Base-by-base conservation (phyloP, 2,329 filamentous ascomycete species). In the Incumbomyces lentus region DNA sequence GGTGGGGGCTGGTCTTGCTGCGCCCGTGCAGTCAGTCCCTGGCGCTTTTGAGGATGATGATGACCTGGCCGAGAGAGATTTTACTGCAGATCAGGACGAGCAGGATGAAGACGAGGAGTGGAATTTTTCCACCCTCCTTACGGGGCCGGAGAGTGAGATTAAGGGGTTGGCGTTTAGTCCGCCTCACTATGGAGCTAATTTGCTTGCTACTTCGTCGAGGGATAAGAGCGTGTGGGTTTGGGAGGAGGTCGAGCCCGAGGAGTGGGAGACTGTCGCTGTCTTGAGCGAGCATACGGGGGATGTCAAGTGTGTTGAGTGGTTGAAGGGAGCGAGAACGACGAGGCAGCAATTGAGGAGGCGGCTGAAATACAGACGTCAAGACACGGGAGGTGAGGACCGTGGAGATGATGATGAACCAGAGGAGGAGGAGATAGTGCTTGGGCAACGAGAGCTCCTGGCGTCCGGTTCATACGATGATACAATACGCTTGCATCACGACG, bases 191-290 rank as follows among this genome's bases (percentile, higher is more conserved):
- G 46, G 53, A 22, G 73, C 46, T 75, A 90, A 52, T 74, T 78
- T 87, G 58, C 75, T 98, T 3, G 92, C 92, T 5, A 95, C 89
- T 0, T 95, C 89, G 65, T 85, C 81, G 44, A 77, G 92, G 40
- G 92, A 98, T 64, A 96, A 96, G 69, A 84, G 79, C 13, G 86
- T 96, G 14, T 98, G 92, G 92, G 86, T 98, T 58, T 98, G 92
- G 92, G 92, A 98, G 66, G 92, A 96, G 63, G 77, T 95, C 45
- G 82, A 85, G 55, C 84, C 82, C 13, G 89, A 94, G 46, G 92
- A 96, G 62, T 96, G 89, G 71, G 92, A 98, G 73, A 96, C 92
- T 1, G 81, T 96, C 13, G 92, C 90, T 0, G 90, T 96, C 44
- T 74, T 96, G 59, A 87, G 86, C 65, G 92, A 96, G 67, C 92